These are phyloP conservation scores for Phlegmacium glaucopus DNA, from an alignment of 768 basidiomycete species.

Conservation along the genomic window DNA sequence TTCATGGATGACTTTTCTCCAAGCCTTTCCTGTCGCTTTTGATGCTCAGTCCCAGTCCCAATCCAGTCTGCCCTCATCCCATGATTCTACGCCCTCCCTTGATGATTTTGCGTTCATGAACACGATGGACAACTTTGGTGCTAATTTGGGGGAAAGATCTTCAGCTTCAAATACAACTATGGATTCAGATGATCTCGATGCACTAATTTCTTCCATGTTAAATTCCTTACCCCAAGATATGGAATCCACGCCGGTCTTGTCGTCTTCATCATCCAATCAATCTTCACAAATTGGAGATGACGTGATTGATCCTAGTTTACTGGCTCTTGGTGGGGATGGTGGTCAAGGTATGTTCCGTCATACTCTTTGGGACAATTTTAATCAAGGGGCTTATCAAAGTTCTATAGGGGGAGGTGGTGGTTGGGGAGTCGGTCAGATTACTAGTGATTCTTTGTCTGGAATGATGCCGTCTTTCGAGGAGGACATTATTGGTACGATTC, in stretches of 20 bases:
- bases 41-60: constrained; percentile 18
- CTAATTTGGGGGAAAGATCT: too few relatives aligned
- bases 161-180: too few relatives aligned
- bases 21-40: constrained; percentile 37
- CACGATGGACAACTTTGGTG: background rate
- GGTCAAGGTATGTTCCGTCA: constrained; percentile 21
- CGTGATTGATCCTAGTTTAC: constrained; percentile 31
- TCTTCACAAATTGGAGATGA: constrained; percentile 13
- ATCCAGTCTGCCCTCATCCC: constrained; percentile 1
- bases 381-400: constrained; percentile 12
- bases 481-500: background rate
- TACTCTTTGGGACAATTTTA: constrained; percentile 12
- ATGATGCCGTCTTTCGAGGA: too few relatives aligned
- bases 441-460: too few relatives aligned
- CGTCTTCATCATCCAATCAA: background rate
- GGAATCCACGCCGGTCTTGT: background rate
- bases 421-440: too few relatives aligned
- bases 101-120: constrained; percentile 8
- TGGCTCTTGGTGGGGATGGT: constrained; percentile 18
- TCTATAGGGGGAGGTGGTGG: constrained; percentile 2
- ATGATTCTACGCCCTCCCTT: constrained; percentile 12
- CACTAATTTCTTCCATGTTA: background rate
- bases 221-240: background rate
- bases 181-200: background rate
- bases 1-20: constrained; percentile 50